Percentiles rank a stretch among this genome's conserved stretches.
phyloP scores from a whole-genome alignment of 139 green algal genomes.

The Parachlorella kessleri region DNA sequence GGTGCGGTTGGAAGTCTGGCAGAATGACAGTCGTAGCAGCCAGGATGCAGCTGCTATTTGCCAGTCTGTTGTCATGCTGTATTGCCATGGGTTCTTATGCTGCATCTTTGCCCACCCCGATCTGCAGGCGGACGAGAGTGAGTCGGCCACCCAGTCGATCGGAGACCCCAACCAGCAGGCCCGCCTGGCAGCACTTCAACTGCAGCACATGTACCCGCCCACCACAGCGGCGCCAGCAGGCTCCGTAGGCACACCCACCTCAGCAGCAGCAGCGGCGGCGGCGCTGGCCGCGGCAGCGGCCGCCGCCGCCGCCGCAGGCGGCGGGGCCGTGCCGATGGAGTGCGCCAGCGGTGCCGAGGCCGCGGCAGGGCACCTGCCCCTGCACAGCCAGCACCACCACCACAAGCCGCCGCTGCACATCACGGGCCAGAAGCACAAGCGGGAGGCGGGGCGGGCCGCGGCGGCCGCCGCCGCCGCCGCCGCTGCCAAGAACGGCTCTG shows the following conservation, averaged over 20 bases:
- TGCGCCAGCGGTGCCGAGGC: neutral
- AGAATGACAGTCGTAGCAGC: too few species aligned
- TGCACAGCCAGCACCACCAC: neutral
- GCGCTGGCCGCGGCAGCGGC: neutral
- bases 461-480: neutral
- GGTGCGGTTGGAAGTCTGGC: too few species aligned
- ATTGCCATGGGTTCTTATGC: too few species aligned
- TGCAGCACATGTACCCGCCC: neutral
- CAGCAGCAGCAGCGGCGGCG: neutral
- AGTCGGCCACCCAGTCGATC: slow-evolving; percentile 7
- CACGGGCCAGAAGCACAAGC: slow-evolving; percentile 27
- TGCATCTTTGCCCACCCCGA: neutral
- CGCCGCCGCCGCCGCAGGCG: neutral
- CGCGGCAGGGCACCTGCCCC: neutral
- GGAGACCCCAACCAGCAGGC: slow-evolving; percentile 3
- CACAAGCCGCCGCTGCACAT: neutral
- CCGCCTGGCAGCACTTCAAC: neutral
- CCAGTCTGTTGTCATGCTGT: neutral
- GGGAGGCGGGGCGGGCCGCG: neutral
- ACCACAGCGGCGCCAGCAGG: neutral
- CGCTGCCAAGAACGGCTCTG: slow-evolving; percentile 38
- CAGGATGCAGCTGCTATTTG: neutral
- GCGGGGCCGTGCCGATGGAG: too few species aligned
- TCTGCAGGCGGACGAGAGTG: slow-evolving; percentile 18
- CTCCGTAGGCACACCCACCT: too few species aligned